Conservation (phyloP, 768 basidiomycete genomes). For the Amanita subjunquillea region DNA sequence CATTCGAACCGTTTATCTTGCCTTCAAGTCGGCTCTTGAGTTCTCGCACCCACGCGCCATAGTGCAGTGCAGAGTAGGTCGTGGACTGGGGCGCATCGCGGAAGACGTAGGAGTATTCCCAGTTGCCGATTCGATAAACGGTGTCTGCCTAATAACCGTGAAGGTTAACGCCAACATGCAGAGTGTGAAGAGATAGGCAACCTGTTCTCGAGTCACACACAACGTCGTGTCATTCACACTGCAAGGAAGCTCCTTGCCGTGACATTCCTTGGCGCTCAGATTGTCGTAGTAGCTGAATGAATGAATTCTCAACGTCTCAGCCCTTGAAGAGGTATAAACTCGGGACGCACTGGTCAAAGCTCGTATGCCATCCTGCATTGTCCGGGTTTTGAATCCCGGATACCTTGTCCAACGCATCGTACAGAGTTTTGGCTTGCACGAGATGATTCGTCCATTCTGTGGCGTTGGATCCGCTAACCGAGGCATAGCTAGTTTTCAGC, state of each 20-base stretch:
- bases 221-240: slow-evolving; percentile 30
- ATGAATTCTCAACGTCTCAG: neutral
- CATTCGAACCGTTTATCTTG: slow-evolving; percentile 23
- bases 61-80: slow-evolving; percentile 30
- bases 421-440: slow-evolving; percentile 24
- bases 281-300: slow-evolving; percentile 38
- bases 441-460: slow-evolving; percentile 33
- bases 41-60: slow-evolving; percentile 38
- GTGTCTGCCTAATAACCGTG: slow-evolving; percentile 26
- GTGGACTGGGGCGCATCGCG: slow-evolving; percentile 35
- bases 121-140: slow-evolving; percentile 47
- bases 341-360: slow-evolving; percentile 36
- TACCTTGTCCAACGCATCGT: slow-evolving; percentile 29
- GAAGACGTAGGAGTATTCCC: slow-evolving; percentile 48
- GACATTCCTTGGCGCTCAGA: slow-evolving; percentile 39
- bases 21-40: slow-evolving; percentile 28
- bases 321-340: neutral
- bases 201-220: slow-evolving; percentile 31
- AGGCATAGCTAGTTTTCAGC: slow-evolving; percentile 25
- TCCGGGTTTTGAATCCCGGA: slow-evolving; percentile 30
- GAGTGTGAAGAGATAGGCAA: slow-evolving; percentile 11
- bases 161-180: neutral
- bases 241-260: slow-evolving; percentile 34
- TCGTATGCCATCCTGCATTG: slow-evolving; percentile 36
- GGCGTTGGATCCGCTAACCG: slow-evolving; percentile 18